Conservation (phyloP, 2,329 filamentous ascomycete species). For the Sporothrix brasiliensis region DNA sequence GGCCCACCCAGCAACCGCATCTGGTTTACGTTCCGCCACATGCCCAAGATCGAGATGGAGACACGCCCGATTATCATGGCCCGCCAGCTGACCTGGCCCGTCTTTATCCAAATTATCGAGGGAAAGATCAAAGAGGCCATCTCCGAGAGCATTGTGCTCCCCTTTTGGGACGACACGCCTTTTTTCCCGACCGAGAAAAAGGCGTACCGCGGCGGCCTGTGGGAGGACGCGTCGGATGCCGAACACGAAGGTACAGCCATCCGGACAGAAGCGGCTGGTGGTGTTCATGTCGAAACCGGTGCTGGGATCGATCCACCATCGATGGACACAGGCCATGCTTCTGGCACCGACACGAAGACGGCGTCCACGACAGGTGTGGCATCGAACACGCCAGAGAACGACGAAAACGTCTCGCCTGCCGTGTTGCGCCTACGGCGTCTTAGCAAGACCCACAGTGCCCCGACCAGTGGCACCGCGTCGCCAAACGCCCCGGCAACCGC, state of each 20-base stretch:
- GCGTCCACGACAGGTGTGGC: slow-evolving; percentile 6
- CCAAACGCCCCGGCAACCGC: slow-evolving; percentile 47
- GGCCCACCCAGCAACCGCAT: slow-evolving; percentile 91
- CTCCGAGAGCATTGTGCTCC: slow-evolving; percentile 85
- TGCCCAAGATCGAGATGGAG: slow-evolving; percentile 90
- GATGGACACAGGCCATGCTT: neutral
- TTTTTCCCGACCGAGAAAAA: slow-evolving; percentile 83
- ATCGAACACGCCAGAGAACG: slow-evolving; percentile 47
- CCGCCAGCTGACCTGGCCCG: slow-evolving; percentile 89
- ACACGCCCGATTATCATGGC: slow-evolving; percentile 95
- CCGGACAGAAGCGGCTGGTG: slow-evolving; percentile 47
- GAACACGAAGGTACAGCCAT: slow-evolving; percentile 43
- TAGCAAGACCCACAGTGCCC: slow-evolving; percentile 60
- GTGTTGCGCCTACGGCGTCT: slow-evolving; percentile 48
- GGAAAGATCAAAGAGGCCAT: slow-evolving; percentile 92
- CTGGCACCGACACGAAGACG: neutral
- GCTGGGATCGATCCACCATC: neutral
- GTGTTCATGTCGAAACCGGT: slow-evolving; percentile 49
- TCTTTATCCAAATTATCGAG: slow-evolving; percentile 91
- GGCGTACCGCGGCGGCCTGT: slow-evolving; percentile 83
- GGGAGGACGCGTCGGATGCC: slow-evolving; percentile 53
- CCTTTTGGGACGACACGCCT: slow-evolving; percentile 95
- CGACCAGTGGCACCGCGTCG: slow-evolving; percentile 42
- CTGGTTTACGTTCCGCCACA: slow-evolving; percentile 95
- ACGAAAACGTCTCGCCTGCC: slow-evolving; percentile 43